Conservation (phyloP, 495 filamentous ascomycete genomes). For the Penicillium crystallinum region DNA sequence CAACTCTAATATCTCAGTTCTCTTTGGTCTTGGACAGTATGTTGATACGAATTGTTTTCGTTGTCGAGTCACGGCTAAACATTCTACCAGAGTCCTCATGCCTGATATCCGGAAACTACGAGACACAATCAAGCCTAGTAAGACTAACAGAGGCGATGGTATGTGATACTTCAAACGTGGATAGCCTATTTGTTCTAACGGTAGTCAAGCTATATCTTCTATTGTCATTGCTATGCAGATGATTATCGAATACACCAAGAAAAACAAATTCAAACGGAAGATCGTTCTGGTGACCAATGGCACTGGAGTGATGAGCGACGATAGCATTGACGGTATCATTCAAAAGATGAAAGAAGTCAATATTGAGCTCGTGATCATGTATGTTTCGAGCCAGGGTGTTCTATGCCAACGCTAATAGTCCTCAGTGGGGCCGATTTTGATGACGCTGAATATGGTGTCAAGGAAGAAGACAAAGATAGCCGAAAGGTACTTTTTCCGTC, state of each 20-base stretch:
- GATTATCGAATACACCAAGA: slow-evolving; percentile 77
- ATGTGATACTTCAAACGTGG: slow-evolving; percentile 6
- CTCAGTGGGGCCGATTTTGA: slow-evolving; percentile 91
- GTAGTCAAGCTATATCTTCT: slow-evolving; percentile 64
- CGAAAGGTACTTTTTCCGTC: slow-evolving; percentile 49
- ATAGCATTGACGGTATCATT: slow-evolving; percentile 59
- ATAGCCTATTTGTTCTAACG: slow-evolving; percentile 11
- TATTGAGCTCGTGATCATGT: slow-evolving; percentile 79
- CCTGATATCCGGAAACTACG: slow-evolving; percentile 60
- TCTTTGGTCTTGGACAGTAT: slow-evolving; percentile 67
- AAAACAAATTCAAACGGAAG: slow-evolving; percentile 78
- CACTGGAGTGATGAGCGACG: slow-evolving; percentile 59
- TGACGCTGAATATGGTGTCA: slow-evolving; percentile 82
- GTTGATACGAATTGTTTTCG: slow-evolving; percentile 2
- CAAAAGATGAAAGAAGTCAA: slow-evolving; percentile 64
- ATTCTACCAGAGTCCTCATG: slow-evolving; percentile 56
- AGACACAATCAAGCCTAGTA: slow-evolving; percentile 56
- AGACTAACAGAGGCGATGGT: slow-evolving; percentile 72
- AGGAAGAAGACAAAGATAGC: slow-evolving; percentile 81
- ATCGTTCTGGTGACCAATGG: slow-evolving; percentile 86
- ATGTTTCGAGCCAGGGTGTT: slow-evolving; percentile 25
- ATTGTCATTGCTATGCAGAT: slow-evolving; percentile 79
- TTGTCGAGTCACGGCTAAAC: neutral
- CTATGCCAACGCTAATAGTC: slow-evolving; percentile 22
- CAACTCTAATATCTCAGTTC: slow-evolving; percentile 67